These are phyloP conservation scores for Dactylonectria macrodidyma DNA, from an alignment of 2,329 filamentous ascomycete genomes.

Conservation along the genomic window DNA sequence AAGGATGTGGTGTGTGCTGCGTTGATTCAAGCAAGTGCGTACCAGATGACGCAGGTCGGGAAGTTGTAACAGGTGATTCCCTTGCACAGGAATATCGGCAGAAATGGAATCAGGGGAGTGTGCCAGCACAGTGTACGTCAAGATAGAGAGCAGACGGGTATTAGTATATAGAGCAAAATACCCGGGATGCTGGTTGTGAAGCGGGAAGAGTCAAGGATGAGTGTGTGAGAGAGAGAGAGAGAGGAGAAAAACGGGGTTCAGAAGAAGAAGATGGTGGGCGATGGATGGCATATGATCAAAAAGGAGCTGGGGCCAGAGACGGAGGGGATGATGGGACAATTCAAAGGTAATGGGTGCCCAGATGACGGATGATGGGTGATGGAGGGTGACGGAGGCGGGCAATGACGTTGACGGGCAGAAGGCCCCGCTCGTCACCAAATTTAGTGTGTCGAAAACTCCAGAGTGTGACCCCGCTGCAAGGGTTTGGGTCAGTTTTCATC, in stretches of 20 bases:
- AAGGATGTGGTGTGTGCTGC: slow-evolving; percentile 16
- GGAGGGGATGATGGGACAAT: slow-evolving; percentile 23
- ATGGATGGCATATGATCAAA: slow-evolving; percentile 41
- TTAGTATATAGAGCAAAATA: slow-evolving; percentile 13
- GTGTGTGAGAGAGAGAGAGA: slow-evolving; percentile 28
- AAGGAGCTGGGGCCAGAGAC: slow-evolving; percentile 17
- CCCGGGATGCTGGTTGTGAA: slow-evolving; percentile 9
- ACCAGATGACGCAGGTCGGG: slow-evolving; percentile 29
- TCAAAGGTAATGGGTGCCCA: slow-evolving; percentile 35
- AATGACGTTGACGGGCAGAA: slow-evolving; percentile 47
- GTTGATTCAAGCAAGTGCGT: slow-evolving; percentile 27
- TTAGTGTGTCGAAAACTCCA: slow-evolving; percentile 41
- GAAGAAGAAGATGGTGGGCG: slow-evolving; percentile 38
- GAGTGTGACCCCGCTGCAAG: slow-evolving; percentile 44
- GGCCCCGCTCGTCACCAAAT: slow-evolving; percentile 40
- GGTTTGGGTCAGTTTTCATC: slow-evolving; percentile 18
- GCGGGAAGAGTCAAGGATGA: slow-evolving; percentile 5
- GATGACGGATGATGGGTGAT: slow-evolving; percentile 37
- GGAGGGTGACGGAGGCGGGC: slow-evolving; percentile 38
- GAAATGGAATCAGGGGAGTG: not conserved
- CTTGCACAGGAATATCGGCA: not conserved
- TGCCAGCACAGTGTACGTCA: slow-evolving; percentile 18
- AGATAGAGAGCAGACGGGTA: slow-evolving; percentile 1
- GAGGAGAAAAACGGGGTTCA: slow-evolving; percentile 8
- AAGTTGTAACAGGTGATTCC: slow-evolving; percentile 10